These are phyloP conservation scores for Sanghuangporus weigelae DNA, from an alignment of 1,284 basidiomycete species.

Conservation along the genomic window DNA sequence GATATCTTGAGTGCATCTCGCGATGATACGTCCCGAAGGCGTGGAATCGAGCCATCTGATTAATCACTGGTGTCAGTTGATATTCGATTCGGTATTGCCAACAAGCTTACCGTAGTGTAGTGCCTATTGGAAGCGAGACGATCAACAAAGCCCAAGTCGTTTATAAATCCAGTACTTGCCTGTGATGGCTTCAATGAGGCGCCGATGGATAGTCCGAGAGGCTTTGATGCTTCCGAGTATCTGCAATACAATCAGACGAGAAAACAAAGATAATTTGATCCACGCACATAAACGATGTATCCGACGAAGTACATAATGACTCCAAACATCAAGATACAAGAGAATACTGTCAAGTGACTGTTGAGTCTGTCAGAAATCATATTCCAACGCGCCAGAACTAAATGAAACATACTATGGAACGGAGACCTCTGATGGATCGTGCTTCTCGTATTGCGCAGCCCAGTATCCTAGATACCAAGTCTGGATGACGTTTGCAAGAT, in stretches of 20 bases:
- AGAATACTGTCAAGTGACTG: constrained; percentile 41
- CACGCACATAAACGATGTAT: constrained; percentile 26
- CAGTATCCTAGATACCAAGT: constrained; percentile 50
- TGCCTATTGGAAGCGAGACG: constrained; percentile 17
- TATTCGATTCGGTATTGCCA: too few relatives aligned
- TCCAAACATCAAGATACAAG: constrained; percentile 29
- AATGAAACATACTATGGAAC: constrained; percentile 25
- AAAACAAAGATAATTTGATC: background rate
- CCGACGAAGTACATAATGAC: constrained; percentile 27
- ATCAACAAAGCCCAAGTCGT: background rate
- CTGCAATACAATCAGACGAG: background rate
- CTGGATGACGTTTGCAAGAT: constrained; percentile 30
- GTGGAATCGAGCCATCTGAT: constrained; percentile 49
- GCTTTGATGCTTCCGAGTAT: constrained; percentile 43
- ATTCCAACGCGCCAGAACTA: background rate
- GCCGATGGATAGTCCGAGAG: constrained; percentile 49
- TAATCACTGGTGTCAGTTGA: background rate
- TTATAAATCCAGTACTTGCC: constrained; percentile 22
- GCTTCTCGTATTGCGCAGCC: constrained; percentile 42
- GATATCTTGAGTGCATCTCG: constrained; percentile 57
- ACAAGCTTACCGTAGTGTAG: constrained; percentile 44
- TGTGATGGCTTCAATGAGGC: constrained; percentile 52
- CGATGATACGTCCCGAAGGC: constrained; percentile 53
- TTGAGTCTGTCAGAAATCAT: background rate
- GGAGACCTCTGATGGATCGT: constrained; percentile 24